Evolutionary conservation across 2,329 filamentous ascomycete species (phyloP).

Genomic region (Colletotrichum sp.): DNA sequence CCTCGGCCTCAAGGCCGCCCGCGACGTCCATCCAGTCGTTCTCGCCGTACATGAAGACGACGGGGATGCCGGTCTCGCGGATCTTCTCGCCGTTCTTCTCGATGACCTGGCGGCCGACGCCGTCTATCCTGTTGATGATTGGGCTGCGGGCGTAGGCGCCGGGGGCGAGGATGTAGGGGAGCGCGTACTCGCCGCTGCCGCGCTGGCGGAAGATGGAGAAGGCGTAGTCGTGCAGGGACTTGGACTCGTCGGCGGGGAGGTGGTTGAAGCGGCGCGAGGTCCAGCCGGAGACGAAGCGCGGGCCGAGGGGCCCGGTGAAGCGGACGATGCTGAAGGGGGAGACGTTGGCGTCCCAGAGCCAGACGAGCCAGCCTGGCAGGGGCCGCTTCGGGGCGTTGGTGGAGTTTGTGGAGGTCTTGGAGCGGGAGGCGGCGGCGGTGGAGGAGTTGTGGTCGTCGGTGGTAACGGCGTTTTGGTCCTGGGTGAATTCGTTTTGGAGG

Average conservation of each 20-base stretch:
- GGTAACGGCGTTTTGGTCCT: slow-evolving; percentile 68
- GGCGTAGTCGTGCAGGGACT: slow-evolving; percentile 89
- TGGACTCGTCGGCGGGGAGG: slow-evolving; percentile 78
- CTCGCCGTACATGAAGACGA: slow-evolving; percentile 96
- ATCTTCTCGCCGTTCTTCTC: slow-evolving; percentile 25
- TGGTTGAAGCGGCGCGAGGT: slow-evolving; percentile 92
- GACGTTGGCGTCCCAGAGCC: slow-evolving; percentile 96
- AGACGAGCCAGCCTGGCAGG: slow-evolving; percentile 85
- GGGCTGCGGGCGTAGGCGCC: slow-evolving; percentile 91
- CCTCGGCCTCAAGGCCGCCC: slow-evolving; percentile 80
- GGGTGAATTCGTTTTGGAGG: slow-evolving; percentile 77
- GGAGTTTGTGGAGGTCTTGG: slow-evolving; percentile 36
- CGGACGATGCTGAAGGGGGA: slow-evolving; percentile 93
- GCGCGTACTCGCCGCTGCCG: slow-evolving; percentile 91
- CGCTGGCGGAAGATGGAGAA: slow-evolving; percentile 93
- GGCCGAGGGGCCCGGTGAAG: slow-evolving; percentile 86
- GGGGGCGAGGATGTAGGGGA: slow-evolving; percentile 91
- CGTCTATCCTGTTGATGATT: slow-evolving; percentile 84
- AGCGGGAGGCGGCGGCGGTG: slow-evolving; percentile 26
- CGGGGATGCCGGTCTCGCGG: slow-evolving; percentile 72
- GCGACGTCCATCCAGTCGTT: slow-evolving; percentile 98
- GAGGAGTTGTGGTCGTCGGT: slow-evolving; percentile 38
- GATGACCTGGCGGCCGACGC: slow-evolving; percentile 77
- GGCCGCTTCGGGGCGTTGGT: slow-evolving; percentile 53
- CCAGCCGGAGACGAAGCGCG: slow-evolving; percentile 93